These are phyloP conservation scores for Dicorynia guianensis DNA, from an alignment of 306 rosid species.

Conservation along the genomic window DNA sequence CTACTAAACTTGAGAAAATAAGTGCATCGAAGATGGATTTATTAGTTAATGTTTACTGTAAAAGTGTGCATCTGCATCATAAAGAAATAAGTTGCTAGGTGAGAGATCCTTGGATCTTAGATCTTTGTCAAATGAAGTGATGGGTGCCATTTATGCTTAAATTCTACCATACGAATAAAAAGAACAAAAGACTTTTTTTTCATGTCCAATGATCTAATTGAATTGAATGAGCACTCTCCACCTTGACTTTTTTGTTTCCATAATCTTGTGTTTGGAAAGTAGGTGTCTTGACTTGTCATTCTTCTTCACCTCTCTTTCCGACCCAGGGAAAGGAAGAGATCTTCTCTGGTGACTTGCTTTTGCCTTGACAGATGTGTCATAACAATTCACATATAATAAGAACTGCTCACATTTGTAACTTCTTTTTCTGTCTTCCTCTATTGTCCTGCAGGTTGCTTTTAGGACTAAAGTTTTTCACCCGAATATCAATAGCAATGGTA, in stretches of 20 bases:
- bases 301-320: neutral
- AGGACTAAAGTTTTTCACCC: conserved; percentile 92
- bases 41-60: neutral
- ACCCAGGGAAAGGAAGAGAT: conserved; percentile 10
- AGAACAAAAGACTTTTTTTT: neutral
- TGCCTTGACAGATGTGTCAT: neutral
- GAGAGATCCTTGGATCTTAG: neutral
- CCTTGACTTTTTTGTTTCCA: conserved; percentile 2
- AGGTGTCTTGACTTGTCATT: neutral
- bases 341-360: conserved; percentile 4
- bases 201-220: conserved; percentile 17
- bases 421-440: neutral
- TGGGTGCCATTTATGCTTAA: neutral
- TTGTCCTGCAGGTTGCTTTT: conserved; percentile 71
- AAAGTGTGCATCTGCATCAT: neutral
- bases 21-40: neutral
- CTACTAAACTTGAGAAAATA: neutral
- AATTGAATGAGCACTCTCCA: conserved; percentile 2
- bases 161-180: neutral
- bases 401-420: conserved; percentile 17
- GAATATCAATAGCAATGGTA: conserved; percentile 90
- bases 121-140: neutral
- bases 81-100: neutral
- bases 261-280: neutral
- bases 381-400: neutral